Evolutionary conservation across 2,329 filamentous ascomycete genomes (phyloP).

Genomic region (Chrysoporthe deuterocubensis): DNA sequence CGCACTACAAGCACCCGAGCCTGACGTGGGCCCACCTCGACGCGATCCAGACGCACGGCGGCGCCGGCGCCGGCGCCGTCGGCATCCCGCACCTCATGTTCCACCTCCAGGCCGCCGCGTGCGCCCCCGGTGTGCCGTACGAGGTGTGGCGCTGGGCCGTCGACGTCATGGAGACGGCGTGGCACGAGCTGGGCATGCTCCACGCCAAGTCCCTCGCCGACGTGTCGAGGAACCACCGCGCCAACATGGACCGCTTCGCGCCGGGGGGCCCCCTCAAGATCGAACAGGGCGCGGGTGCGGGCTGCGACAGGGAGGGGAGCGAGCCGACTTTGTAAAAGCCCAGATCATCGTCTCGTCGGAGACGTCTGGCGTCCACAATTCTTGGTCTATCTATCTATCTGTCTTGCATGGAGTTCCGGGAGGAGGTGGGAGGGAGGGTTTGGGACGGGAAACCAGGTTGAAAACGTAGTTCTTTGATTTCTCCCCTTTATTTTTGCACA

Average conservation of each 20-base stretch:
- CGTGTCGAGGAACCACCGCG: slow-evolving; percentile 33
- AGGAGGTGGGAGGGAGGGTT: too few relatives aligned
- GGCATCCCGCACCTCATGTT: slow-evolving; percentile 54
- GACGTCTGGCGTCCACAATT: too few relatives aligned
- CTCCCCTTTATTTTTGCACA: background rate
- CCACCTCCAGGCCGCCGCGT: slow-evolving; percentile 52
- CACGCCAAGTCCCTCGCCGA: slow-evolving; percentile 52
- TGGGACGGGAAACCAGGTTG: background rate
- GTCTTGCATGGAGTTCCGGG: too few relatives aligned
- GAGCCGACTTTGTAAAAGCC: background rate
- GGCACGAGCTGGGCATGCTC: slow-evolving; percentile 56
- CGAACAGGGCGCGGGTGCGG: background rate
- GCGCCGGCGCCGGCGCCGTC: slow-evolving; percentile 50
- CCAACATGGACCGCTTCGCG: slow-evolving; percentile 26
- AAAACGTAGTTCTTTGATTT: background rate
- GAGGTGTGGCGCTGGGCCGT: slow-evolving; percentile 51
- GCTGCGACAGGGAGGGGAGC: background rate
- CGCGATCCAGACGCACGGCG: slow-evolving; percentile 41
- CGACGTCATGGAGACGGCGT: slow-evolving; percentile 51
- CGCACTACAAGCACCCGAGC: slow-evolving; percentile 56
- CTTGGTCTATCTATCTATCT: too few relatives aligned
- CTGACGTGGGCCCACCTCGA: slow-evolving; percentile 37
- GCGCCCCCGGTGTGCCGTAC: slow-evolving; percentile 49
- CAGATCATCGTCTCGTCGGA: too few relatives aligned
- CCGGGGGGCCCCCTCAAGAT: slow-evolving; percentile 27